Conservation (phyloP, 139 green algal species). For the Coelastrella sp. region DNA sequence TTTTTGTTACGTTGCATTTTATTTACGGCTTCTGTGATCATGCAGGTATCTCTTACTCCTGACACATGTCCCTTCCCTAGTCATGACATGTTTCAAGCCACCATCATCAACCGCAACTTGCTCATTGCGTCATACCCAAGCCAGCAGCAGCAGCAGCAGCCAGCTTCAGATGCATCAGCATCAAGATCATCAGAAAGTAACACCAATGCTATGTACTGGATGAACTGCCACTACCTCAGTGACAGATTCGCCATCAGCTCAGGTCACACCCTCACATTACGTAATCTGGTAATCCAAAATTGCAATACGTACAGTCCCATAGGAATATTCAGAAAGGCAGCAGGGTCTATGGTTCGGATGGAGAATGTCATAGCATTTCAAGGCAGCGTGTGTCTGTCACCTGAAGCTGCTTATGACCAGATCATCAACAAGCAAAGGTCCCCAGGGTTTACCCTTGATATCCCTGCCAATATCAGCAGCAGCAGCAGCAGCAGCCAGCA, state of each 20-base stretch:
- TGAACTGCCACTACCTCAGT: conserved; percentile 17
- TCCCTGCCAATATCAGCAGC: neutral
- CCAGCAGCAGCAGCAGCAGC: conserved; percentile 12
- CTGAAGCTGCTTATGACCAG: neutral
- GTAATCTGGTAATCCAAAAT: neutral
- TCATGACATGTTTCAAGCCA: neutral
- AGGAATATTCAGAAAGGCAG: neutral
- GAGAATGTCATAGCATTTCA: neutral
- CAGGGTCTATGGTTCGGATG: neutral
- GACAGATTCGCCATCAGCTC: neutral
- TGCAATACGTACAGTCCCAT: neutral
- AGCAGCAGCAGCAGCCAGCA: conserved; percentile 20
- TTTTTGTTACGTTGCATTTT: no score
- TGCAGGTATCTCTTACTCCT: neutral
- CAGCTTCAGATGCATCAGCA: no score
- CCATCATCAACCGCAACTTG: neutral
- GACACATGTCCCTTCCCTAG: conserved; percentile 30
- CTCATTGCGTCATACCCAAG: neutral
- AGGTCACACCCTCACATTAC: neutral
- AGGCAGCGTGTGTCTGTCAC: conserved; percentile 5
- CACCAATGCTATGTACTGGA: no score
- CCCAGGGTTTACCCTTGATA: neutral
- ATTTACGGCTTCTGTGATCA: neutral
- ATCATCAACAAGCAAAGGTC: neutral
- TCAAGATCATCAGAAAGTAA: no score